Percentiles rank a stretch among this genome's conserved stretches.
phyloP scores from a whole-genome alignment of 2,329 filamentous ascomycete species.

The Chlorencoelia australis region DNA sequence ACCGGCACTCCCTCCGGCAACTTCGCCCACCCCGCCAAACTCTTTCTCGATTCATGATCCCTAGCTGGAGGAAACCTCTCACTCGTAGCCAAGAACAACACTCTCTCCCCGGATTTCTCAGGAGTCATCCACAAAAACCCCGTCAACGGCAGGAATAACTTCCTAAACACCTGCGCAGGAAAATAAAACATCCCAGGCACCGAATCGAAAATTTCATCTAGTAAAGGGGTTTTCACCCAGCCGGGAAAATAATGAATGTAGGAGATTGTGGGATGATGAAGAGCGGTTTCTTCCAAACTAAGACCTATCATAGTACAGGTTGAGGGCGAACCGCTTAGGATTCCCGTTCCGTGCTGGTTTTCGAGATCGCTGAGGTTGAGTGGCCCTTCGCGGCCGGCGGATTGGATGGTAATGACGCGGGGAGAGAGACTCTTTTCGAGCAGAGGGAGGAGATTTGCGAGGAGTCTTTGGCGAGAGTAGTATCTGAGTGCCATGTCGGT shows the following conservation, averaged over 20 bases:
- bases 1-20: conserved; percentile 14
- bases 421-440: conserved; percentile 35
- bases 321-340: conserved; percentile 34
- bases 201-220: conserved; percentile 17
- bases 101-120: conserved; percentile 31
- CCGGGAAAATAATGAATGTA: conserved; percentile 34
- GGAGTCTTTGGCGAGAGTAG: conserved; percentile 48
- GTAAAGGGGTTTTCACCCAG: conserved; percentile 23
- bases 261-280: conserved; percentile 31
- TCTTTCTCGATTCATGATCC: conserved; percentile 12
- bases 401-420: conserved; percentile 46
- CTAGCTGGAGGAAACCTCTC: conserved; percentile 24
- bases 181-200: conserved; percentile 18
- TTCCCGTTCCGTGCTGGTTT: conserved; percentile 27
- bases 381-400: conserved; percentile 42
- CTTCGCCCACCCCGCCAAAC: conserved; percentile 15
- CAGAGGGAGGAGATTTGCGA: conserved; percentile 46
- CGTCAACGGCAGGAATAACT: conserved; percentile 21
- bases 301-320: conserved; percentile 43
- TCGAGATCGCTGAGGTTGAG: conserved; percentile 36
- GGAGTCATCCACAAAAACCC: conserved; percentile 23
- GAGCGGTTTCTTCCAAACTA: conserved; percentile 38
- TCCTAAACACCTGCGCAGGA: conserved; percentile 14
- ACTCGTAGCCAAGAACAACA: conserved; percentile 31
- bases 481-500: conserved; percentile 40